Base-by-base conservation (phyloP, 139 green algal species). In the Penium margaritaceum region DNA sequence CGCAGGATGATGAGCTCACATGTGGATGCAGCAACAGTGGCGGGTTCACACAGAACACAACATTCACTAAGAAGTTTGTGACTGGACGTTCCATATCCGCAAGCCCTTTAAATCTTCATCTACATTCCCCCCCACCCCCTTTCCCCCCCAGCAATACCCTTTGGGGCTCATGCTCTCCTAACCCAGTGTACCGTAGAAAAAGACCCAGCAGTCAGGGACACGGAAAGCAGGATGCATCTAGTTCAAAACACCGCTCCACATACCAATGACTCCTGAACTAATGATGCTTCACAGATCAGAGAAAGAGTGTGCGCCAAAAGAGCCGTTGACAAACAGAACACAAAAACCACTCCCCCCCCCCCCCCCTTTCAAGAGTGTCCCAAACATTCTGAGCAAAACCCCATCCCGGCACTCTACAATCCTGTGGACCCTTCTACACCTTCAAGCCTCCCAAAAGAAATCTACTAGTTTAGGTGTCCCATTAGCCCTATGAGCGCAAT, bases 61-160 rank as follows among this genome's bases (percentile, higher is more conserved):
- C 19, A 57, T n/a, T 19, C 46, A 57, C 21, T 21, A 19, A 57
- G 21, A 57, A n/a, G 19, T 19, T n/a, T 21, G 19, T 19, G 21
- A n/a, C 21, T n/a, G 46, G 21, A 19, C 19, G 46, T 19, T 21
- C 21, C 21, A 19, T n/a, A 21, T 19, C 21, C 21, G 19, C 46
- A 57, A 57, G 46, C 46, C 21, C 21, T 21, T n/a, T 57, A 57
- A 57, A 57, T n/a, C n/a, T n/a, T n/a, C n/a, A n/a, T n/a, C n/a
- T n/a, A n/a, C n/a, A n/a, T n/a, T n/a, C n/a, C n/a, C n/a, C n/a
- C n/a, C n/a, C n/a, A n/a, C n/a, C n/a, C n/a, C n/a, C n/a, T n/a
- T n/a, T n/a, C n/a, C n/a, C n/a, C n/a, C n/a, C n/a, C n/a, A 4
- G 41, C 5, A 69, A 4, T 46, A 51, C 27, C 27, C 9, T 21